Percentiles rank a stretch among this genome's conserved stretches.
phyloP scores from a whole-genome alignment of 192 early-diverging fungal genomes.

The Coemansia javaensis region DNA sequence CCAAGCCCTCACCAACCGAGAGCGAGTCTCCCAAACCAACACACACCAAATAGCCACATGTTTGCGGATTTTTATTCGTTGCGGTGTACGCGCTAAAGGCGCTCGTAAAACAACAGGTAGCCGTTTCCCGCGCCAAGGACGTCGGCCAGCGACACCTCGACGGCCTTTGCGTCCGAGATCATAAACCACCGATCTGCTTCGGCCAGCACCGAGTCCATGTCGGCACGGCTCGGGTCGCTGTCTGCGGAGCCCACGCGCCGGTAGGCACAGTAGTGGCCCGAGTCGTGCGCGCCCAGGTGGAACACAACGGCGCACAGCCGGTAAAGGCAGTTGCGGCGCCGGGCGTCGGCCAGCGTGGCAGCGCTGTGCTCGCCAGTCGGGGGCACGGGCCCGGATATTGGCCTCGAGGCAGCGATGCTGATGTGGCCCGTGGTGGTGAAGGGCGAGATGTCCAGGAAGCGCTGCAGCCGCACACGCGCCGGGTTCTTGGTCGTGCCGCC shows the following conservation, averaged over 20 bases:
- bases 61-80: too few species aligned
- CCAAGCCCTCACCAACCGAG: too few species aligned
- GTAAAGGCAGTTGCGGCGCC: slow-evolving; percentile 51
- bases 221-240: neutral
- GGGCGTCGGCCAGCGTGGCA: slow-evolving; percentile 12
- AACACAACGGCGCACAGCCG: slow-evolving; percentile 73
- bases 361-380: neutral
- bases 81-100: too few species aligned
- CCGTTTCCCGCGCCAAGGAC: slow-evolving; percentile 43
- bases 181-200: slow-evolving; percentile 55
- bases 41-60: too few species aligned
- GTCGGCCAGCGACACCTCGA: slow-evolving; percentile 41
- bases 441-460: slow-evolving; percentile 68
- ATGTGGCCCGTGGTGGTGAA: slow-evolving; percentile 69
- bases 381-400: slow-evolving; percentile 26
- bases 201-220: neutral
- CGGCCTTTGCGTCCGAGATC: slow-evolving; percentile 55
- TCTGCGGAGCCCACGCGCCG: slow-evolving; percentile 47
- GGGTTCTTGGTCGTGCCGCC: slow-evolving; percentile 74
- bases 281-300: slow-evolving; percentile 80
- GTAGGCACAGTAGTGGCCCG: slow-evolving; percentile 88
- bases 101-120: slow-evolving; percentile 53
- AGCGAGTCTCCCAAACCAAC: too few species aligned
- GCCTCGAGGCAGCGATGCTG: slow-evolving; percentile 53
- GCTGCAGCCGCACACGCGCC: slow-evolving; percentile 63